Conservation (phyloP, 352 stramenopile genomes). For the Globisporangium uncinulatum region DNA sequence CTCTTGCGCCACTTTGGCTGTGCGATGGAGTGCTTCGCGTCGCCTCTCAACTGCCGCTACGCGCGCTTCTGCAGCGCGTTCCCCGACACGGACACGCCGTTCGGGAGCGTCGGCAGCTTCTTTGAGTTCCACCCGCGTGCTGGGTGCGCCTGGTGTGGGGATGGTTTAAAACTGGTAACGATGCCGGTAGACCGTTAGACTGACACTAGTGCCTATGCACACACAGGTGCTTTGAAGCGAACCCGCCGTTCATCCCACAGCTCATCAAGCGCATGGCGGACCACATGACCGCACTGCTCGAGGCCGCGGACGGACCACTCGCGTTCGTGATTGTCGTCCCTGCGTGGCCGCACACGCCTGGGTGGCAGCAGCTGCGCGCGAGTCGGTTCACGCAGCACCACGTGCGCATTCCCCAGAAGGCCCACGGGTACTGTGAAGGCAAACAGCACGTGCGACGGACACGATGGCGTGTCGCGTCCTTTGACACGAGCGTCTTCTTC, state of each 20-base stretch:
- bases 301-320: slow-evolving; percentile 52
- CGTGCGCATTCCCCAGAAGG: slow-evolving; percentile 72
- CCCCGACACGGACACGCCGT: slow-evolving; percentile 79
- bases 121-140: slow-evolving; percentile 88
- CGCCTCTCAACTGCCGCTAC: slow-evolving; percentile 93
- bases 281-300: slow-evolving; percentile 82
- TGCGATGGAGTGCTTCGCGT: slow-evolving; percentile 92
- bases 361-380: slow-evolving; percentile 72
- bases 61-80: slow-evolving; percentile 89
- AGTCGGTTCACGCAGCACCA: slow-evolving; percentile 76
- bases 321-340: slow-evolving; percentile 92
- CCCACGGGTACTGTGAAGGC: slow-evolving; percentile 90
- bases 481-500: slow-evolving; percentile 95
- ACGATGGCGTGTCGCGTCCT: slow-evolving; percentile 88
- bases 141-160: too few relatives aligned
- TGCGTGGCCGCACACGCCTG: slow-evolving; percentile 80
- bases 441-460: slow-evolving; percentile 89
- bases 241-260: slow-evolving; percentile 92
- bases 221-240: slow-evolving; percentile 84
- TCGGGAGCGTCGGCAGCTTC: slow-evolving; percentile 91
- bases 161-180: too few relatives aligned
- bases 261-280: slow-evolving; percentile 89
- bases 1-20: slow-evolving; percentile 89
- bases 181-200: too few relatives aligned
- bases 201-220: slow-evolving; percentile 13